Base-by-base conservation (phyloP, 495 filamentous ascomycete genomes). In the Chaetomium tenue region DNA sequence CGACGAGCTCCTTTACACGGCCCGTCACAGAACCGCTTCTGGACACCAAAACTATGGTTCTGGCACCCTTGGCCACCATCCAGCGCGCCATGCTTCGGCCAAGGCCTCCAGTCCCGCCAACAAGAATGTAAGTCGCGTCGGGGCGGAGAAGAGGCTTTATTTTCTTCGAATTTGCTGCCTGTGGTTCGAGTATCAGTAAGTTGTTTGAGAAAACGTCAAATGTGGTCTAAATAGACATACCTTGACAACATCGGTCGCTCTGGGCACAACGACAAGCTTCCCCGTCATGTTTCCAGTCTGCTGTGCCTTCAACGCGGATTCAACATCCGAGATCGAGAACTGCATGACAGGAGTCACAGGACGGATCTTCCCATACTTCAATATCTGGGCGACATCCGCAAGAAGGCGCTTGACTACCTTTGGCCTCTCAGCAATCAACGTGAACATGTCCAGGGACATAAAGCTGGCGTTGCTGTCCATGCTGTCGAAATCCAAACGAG, bases 41-140 rank as follows among this genome's bases (percentile, higher is more conserved):
- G 11, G 84, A 86, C 18, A 89, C 74, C 7, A 89, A 78, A 6
- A 87, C 77, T 20, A 91, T 68, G 65, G 84, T 76, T 37, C 74
- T 75, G 12, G 87, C 88, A 11, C 87, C 87, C 42, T 82, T 81
- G 20, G 76, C 66, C 12, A 81, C 81, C 78, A 91, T 81, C 85
- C 84, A 88, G 2, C 73, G 76, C 1, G 85, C 75, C 62, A 90
- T 79, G 53, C 82, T 79, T 52, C 82, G 77, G 22, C 87, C 87
- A 13, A 91, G 78, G 13, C 87, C 88, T 13, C 87, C 86, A 0
- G 87, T 81, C 33, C 87, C 84, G n/a, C 87, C 86, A 53, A 86
- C 78, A 13, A 90, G 71, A 26, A 90, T 71, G 66, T 89, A 89
- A 3, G 81, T 78, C 1, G 77, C 82, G 66, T 85, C 74, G 2